Evolutionary conservation across 306 rosid species (phyloP).

Genomic region (Sophora flavescens): DNA sequence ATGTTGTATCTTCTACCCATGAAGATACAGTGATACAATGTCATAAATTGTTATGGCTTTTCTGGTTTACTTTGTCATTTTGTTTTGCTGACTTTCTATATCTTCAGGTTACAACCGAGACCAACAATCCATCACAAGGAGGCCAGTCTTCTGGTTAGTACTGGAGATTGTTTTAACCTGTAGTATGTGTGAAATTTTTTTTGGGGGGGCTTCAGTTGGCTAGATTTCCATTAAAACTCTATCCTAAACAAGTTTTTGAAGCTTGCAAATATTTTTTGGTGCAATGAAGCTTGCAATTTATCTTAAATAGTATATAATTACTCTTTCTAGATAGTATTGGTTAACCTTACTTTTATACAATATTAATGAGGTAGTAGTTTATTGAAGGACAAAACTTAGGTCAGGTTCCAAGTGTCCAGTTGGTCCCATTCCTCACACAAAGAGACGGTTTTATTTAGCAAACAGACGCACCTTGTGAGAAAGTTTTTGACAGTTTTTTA

Average conservation of each 20-base stretch:
- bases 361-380: not conserved
- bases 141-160: constrained; percentile 78
- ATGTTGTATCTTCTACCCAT: too few relatives aligned
- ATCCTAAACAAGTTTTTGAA: constrained; percentile 6
- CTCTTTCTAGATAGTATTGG: not conserved
- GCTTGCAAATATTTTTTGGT: not conserved
- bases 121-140: constrained; percentile 56
- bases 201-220: constrained; percentile 8
- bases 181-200: not conserved
- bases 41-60: not conserved
- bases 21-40: not conserved
- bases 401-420: too few relatives aligned
- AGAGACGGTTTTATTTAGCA: too few relatives aligned
- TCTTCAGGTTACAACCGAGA: constrained; percentile 66
- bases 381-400: not conserved
- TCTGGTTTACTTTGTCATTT: constrained; percentile 25
- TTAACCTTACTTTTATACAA: not conserved
- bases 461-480: too few relatives aligned
- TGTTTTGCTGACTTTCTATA: constrained; percentile 29
- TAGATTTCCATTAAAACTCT: constrained; percentile 9
- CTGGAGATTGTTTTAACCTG: constrained; percentile 23
- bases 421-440: too few relatives aligned
- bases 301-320: not conserved
- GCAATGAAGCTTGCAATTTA: not conserved
- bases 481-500: too few relatives aligned